A percentile compares a stretch with the other conserved stretches of the same genome.
Conservation (phyloP, 306 rosid genomes). For the Vicia sativa region DNA sequence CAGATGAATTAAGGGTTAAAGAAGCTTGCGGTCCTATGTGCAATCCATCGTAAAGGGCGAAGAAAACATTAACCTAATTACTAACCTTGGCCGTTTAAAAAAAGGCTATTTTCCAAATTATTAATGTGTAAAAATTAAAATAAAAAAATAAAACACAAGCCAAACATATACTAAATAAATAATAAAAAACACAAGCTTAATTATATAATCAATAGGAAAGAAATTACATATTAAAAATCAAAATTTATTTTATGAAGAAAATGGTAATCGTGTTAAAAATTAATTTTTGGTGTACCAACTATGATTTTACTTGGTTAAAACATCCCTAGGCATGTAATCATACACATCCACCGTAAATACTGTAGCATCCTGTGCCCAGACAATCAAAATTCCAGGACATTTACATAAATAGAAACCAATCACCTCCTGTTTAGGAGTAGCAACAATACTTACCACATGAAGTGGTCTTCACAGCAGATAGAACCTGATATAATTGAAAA, state of each 20-base stretch:
- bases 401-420: conserved; percentile 12
- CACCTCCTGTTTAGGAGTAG: not conserved
- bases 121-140: not conserved
- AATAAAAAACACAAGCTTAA: not conserved
- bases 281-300: not conserved
- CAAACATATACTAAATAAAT: not conserved
- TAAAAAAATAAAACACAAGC: not conserved
- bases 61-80: too few species aligned
- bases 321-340: conserved; percentile 24
- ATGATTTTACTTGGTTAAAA: not conserved
- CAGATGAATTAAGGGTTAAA: too few species aligned
- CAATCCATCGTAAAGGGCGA: too few species aligned
- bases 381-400: conserved; percentile 10
- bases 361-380: conserved; percentile 14
- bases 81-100: too few species aligned
- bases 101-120: not conserved
- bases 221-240: conserved; percentile 2
- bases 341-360: not conserved
- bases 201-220: not conserved
- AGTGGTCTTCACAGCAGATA: conserved; percentile 91
- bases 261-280: not conserved
- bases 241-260: conserved; percentile 17
- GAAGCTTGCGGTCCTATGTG: too few species aligned
- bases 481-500: conserved; percentile 72
- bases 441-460: conserved; percentile 54